phyloP scores from a whole-genome alignment of 352 stramenopile species.

The Pythium coloratum region DNA sequence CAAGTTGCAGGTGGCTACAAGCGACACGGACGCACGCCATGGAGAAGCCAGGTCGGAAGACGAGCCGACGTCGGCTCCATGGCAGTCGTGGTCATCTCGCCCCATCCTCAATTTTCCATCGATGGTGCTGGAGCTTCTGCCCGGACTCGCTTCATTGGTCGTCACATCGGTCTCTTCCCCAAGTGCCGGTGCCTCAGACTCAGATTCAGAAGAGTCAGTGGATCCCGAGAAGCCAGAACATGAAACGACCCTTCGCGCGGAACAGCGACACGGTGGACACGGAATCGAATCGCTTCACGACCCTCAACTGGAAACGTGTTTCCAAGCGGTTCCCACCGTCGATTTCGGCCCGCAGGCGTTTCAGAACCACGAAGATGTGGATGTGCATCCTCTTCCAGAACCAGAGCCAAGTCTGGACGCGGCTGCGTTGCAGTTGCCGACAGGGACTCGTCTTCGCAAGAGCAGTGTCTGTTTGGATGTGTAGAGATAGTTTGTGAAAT shows the following conservation, averaged over 20 bases:
- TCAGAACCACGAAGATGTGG: neutral
- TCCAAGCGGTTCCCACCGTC: neutral
- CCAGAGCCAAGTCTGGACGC: neutral
- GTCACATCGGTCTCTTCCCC: neutral
- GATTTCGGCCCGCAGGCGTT: neutral
- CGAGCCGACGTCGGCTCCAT: conserved; percentile 12
- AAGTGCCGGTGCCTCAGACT: neutral
- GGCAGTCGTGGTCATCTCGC: neutral
- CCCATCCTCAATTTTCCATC: neutral
- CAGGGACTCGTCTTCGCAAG: conserved; percentile 7
- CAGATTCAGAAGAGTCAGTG: conserved; percentile 22
- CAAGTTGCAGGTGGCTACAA: neutral
- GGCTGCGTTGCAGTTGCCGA: neutral
- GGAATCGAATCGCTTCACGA: neutral
- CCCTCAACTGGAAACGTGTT: neutral
- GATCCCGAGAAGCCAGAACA: conserved; percentile 8
- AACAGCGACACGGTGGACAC: neutral
- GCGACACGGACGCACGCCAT: conserved; percentile 8
- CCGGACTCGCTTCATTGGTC: conserved; percentile 8
- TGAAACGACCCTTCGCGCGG: neutral
- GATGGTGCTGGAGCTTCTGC: conserved; percentile 12
- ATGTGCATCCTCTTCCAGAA: neutral
- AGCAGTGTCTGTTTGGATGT: conserved; percentile 20
- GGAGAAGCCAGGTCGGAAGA: conserved; percentile 19
- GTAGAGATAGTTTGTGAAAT: neutral